phyloP scores from a whole-genome alignment of 208 protist species.

The Herpetomonas muscarum region DNA sequence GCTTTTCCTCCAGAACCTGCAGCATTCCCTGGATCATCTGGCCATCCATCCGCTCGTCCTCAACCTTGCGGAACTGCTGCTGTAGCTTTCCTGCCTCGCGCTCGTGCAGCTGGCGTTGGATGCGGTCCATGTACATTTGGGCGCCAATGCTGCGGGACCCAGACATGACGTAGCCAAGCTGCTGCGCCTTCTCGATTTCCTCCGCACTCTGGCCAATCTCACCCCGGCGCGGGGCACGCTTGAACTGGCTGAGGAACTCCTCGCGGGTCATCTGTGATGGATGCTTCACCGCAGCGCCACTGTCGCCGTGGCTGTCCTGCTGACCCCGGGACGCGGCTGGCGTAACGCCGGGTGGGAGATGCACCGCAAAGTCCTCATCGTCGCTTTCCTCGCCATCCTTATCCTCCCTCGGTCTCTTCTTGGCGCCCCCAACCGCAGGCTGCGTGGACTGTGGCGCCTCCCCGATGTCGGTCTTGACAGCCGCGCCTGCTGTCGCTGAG shows the following conservation, averaged over 20 bases:
- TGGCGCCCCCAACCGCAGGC: not conserved
- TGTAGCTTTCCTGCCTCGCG: slow-evolving; percentile 82
- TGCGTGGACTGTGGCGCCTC: slow-evolving; percentile 16
- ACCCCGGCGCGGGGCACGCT: slow-evolving; percentile 78
- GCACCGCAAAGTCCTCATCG: slow-evolving; percentile 59
- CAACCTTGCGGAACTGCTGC: slow-evolving; percentile 84
- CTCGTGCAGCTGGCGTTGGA: slow-evolving; percentile 89
- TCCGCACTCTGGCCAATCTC: slow-evolving; percentile 83
- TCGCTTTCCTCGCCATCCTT: slow-evolving; percentile 12
- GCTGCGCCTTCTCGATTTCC: slow-evolving; percentile 69
- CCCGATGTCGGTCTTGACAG: not conserved
- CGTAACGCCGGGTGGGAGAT: slow-evolving; percentile 2
- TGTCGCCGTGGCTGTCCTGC: not conserved
- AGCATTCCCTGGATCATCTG: slow-evolving; percentile 54
- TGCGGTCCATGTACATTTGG: slow-evolving; percentile 79
- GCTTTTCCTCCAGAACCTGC: slow-evolving; percentile 37
- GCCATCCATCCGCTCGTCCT: slow-evolving; percentile 78
- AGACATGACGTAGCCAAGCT: slow-evolving; percentile 90
- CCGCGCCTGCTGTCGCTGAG: not conserved
- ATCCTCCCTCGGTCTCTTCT: no score
- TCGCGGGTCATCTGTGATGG: slow-evolving; percentile 86
- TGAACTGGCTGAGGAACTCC: slow-evolving; percentile 85
- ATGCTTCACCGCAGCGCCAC: slow-evolving; percentile 44
- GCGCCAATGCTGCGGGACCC: slow-evolving; percentile 80
- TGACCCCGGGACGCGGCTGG: not conserved